phyloP scores from a whole-genome alignment of 2,329 filamentous ascomycete genomes.

The Tolypocladium capitatum region DNA sequence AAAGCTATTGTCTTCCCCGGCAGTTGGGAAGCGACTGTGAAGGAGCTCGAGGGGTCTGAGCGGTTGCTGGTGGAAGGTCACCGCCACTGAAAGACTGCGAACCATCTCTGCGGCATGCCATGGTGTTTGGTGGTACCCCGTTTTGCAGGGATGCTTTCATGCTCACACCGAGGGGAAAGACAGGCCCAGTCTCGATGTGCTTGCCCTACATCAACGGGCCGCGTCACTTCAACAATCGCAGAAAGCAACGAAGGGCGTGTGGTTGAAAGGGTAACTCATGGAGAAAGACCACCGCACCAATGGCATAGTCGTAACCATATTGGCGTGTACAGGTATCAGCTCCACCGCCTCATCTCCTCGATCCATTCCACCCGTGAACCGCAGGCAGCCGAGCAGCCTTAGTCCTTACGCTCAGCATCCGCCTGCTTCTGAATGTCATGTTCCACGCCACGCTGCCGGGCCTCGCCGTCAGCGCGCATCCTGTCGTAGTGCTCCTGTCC shows the following conservation, averaged over 20 bases:
- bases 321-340: neutral
- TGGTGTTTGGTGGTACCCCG: too few species aligned
- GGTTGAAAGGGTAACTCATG: neutral
- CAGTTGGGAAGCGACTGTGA: too few species aligned
- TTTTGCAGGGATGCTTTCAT: too few species aligned
- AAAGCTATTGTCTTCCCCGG: too few species aligned
- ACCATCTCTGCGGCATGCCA: too few species aligned
- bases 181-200: too few species aligned
- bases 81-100: too few species aligned
- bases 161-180: too few species aligned
- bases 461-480: constrained; percentile 73
- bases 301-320: neutral
- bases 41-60: too few species aligned
- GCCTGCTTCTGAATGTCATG: constrained; percentile 64
- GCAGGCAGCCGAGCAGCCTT: neutral
- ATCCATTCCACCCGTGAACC: neutral
- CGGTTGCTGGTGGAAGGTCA: too few species aligned
- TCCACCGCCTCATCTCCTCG: neutral
- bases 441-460: constrained; percentile 71
- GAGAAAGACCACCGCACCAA: neutral
- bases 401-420: constrained; percentile 22
- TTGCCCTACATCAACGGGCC: neutral
- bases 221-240: neutral
- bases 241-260: too few species aligned
- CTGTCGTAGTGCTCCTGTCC: constrained; percentile 52